Percentiles rank a stretch among this genome's conserved stretches.
These are phyloP conservation scores for Phaseolus lunatus DNA, from an alignment of 306 rosid species.

Conservation along the genomic window DNA sequence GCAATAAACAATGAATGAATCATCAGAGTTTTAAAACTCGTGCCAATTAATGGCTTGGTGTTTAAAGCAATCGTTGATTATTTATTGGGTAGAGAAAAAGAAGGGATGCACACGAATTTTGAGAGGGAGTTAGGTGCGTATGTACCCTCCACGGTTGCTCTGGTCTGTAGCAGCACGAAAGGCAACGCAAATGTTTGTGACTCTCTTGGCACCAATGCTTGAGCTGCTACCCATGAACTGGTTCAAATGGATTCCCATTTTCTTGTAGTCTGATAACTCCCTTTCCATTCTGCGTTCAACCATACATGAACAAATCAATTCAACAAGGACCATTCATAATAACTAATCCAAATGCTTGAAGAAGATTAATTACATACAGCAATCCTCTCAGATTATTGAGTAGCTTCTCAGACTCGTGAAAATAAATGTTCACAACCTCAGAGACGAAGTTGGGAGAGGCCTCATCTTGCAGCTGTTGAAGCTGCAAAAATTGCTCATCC, in stretches of 20 bases:
- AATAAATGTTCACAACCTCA: conserved; percentile 81
- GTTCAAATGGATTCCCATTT: conserved; percentile 79
- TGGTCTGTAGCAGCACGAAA: conserved; percentile 83
- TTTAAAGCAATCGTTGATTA: neutral
- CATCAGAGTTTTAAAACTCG: too few species aligned
- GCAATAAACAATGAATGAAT: neutral
- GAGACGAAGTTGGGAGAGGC: conserved; percentile 83
- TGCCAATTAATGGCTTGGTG: too few species aligned
- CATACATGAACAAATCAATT: too few species aligned
- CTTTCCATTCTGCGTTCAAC: conserved; percentile 59
- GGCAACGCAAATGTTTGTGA: conserved; percentile 77
- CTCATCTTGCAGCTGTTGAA: conserved; percentile 85
- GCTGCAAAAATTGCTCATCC: conserved; percentile 87
- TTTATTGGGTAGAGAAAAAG: neutral
- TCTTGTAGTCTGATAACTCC: conserved; percentile 57
- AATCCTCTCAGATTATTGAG: conserved; percentile 70
- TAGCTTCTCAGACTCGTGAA: conserved; percentile 82
- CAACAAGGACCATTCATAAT: neutral
- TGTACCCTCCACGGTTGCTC: conserved; percentile 76
- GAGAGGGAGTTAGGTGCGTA: neutral
- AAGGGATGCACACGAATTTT: conserved; percentile 1
- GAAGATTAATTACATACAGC: conserved; percentile 51
- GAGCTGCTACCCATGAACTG: conserved; percentile 94
- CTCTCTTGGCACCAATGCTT: conserved; percentile 94
- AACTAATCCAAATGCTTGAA: neutral